Base-by-base conservation (phyloP, 1,284 basidiomycete genomes). In the Cryptococcus sp. region DNA sequence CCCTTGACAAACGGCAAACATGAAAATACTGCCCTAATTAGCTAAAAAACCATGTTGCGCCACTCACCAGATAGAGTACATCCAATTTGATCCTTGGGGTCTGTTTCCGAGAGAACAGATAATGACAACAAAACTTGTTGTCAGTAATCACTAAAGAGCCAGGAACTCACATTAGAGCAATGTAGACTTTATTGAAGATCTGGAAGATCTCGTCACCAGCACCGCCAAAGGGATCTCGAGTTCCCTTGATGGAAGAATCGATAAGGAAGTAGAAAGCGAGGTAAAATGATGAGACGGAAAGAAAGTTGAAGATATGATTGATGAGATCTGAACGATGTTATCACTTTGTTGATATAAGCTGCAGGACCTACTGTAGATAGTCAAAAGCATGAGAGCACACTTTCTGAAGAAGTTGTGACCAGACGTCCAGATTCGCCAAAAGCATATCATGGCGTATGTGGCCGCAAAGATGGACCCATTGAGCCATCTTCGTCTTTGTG, bases 361-460 rank as follows among this genome's bases (percentile, higher is more conserved):
- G 31, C n/a, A 41, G 33, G 23, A 30, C 67, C 62, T 52, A 71
- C 67, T 73, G 60, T 76, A 76, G 2, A 76, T 32, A n/a, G 63
- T 72, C 44, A 76, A 61, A 47, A 86, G 81, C 77, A 85, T 86
- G n/a, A 94, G 81, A 53, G 85, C 66, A 58, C 91, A 81, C 80
- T 88, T 93, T 59, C 91, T 82, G 79, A 93, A 84, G 74, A 90
- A 85, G 66, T 83, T 83, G 71, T 95, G 91, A 2, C 91, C 91
- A n/a, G 88, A 90, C 0, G 88, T 86, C 88, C 89, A 92, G 62
- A 95, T 89, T 54, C 84, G 83, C 78, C 82, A 90, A 79, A 86
- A 90, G 77, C 87, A 89, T 14, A 88, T 80, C 1, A 90, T 88
- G 1, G 90, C 88, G 68, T 94, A 89, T 52, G 92, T 83, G 2